Evolutionary conservation across 169 alveolate genomes (phyloP), one percentile per base, ranked within the genome.

Genomic region (Theileria annulata): DNA sequence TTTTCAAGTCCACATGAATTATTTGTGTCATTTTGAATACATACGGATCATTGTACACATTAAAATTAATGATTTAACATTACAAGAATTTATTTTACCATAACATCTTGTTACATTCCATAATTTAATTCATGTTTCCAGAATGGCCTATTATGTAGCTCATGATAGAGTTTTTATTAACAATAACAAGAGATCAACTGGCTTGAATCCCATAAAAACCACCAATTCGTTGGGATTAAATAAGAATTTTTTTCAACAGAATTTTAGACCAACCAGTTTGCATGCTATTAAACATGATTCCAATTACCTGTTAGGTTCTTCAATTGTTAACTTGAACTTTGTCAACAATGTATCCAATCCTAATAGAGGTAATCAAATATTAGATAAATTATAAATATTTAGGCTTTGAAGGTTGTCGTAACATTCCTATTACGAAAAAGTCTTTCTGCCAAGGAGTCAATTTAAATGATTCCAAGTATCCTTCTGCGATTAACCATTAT

Each of bases 291-390:
- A 62, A 9, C 37, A 30, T 21, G 31, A 62, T 62, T 62, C 71
- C 71, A 62, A 62, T 37, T 62, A 62, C 42, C 13, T 62, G 19
- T 30, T 62, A 30, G 71, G 71, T 30, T 62, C 71, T 37, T 62
- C 71, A 17, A 62, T 62, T 15, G 71, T 62, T 17, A 62, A 62
- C 13, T 35, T 62, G 31, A 62, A 62, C 31, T 62, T 62, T 62
- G 71, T 62, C 21, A 62, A 62, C 71, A 62, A 62, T 62, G 71
- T 62, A 10, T 62, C 71, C 3, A n/a, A 62, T 62, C 31, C 31
- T 17, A 62, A 27, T 3, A n/a, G 71, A 62, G 71, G 71, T 62
- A 21, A 8, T 56, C 33, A 21, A 2, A 56, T 56, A 21, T 56
- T 21, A 21, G 28, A 10, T 56, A 25, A 56, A 56, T 13, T 56